A percentile compares a stretch with the other conserved stretches of the same genome.
Evolutionary conservation across 352 stramenopile genomes (phyloP).

Genomic region (Pythium rishiriense): DNA sequence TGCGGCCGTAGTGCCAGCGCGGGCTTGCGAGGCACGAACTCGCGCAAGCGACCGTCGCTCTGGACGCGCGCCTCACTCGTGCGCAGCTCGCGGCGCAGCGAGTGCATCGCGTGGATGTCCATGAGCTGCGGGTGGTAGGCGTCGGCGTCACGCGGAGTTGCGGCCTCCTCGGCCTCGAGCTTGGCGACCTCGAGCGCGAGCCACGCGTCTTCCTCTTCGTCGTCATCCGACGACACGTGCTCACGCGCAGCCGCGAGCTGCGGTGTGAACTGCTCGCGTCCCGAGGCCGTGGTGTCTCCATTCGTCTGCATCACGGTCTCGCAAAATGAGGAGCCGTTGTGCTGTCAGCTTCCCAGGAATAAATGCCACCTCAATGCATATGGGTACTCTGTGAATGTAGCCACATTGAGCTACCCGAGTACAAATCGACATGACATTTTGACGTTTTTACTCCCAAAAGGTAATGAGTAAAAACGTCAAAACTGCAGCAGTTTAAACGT

Average conservation of each 20-base stretch:
- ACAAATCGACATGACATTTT: too few species aligned
- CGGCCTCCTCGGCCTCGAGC: constrained; percentile 20
- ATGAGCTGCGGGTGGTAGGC: constrained; percentile 55
- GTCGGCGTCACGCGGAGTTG: constrained; percentile 16
- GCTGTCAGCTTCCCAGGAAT: too few species aligned
- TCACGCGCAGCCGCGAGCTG: not conserved
- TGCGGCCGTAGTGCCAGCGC: not conserved
- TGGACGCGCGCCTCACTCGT: constrained; percentile 43
- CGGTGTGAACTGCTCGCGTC: too few species aligned
- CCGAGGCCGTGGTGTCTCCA: too few species aligned
- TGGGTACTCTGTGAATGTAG: too few species aligned
- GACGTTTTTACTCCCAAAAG: too few species aligned
- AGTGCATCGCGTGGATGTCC: constrained; percentile 49
- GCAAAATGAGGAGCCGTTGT: too few species aligned
- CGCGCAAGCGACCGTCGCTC: constrained; percentile 46
- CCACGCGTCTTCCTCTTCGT: constrained; percentile 25
- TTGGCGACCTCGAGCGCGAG: constrained; percentile 17
- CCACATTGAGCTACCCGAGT: too few species aligned
- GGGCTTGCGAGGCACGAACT: constrained; percentile 45
- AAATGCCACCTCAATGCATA: too few species aligned
- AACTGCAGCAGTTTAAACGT: too few species aligned
- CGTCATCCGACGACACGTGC: not conserved
- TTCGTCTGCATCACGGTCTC: too few species aligned
- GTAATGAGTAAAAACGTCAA: too few species aligned
- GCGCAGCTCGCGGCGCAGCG: constrained; percentile 38